These are phyloP conservation scores for Takakia lepidozioides DNA, from an alignment of 225 moss, liverwort and hornwort genomes.

Conservation along the genomic window DNA sequence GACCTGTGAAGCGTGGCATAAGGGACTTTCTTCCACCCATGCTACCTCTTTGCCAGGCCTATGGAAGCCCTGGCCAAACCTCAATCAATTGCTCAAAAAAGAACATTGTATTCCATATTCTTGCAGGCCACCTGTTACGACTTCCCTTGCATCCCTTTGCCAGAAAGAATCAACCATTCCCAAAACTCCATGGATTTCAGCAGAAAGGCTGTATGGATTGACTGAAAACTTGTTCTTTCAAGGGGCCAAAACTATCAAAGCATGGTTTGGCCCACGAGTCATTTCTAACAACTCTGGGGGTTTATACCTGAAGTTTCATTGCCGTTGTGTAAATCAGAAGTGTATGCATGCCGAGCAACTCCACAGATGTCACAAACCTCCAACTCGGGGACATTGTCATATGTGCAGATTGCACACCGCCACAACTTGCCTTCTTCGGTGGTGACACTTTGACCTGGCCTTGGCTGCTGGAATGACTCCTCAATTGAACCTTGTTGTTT, in stretches of 20 bases:
- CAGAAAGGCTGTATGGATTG: conserved; percentile 5
- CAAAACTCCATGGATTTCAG: neutral
- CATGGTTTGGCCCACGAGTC: no score
- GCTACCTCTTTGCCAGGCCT: no score
- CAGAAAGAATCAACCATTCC: neutral
- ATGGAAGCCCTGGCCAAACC: no score
- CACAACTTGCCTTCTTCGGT: conserved; percentile 29
- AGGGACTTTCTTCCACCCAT: no score
- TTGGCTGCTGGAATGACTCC: conserved; percentile 9
- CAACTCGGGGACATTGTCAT: conserved; percentile 34
- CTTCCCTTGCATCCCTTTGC: neutral
- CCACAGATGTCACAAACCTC: conserved; percentile 47
- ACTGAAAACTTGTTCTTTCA: no score
- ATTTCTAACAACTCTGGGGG: neutral
- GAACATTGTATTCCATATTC: no score
- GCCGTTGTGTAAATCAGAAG: conserved; percentile 6
- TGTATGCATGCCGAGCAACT: conserved; percentile 23
- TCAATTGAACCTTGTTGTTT: conserved; percentile 3
- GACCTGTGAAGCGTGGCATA: no score
- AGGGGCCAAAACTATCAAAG: no score
- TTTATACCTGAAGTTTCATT: conserved; percentile 26
- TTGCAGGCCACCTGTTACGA: neutral
- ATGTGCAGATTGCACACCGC: conserved; percentile 47
- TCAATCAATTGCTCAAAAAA: no score
- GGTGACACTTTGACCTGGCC: conserved; percentile 11